A percentile compares a stretch with the other conserved stretches of the same genome.
These are phyloP conservation scores for Cunninghamia lanceolata DNA, from an alignment of 75 land plant species.

Conservation along the genomic window DNA sequence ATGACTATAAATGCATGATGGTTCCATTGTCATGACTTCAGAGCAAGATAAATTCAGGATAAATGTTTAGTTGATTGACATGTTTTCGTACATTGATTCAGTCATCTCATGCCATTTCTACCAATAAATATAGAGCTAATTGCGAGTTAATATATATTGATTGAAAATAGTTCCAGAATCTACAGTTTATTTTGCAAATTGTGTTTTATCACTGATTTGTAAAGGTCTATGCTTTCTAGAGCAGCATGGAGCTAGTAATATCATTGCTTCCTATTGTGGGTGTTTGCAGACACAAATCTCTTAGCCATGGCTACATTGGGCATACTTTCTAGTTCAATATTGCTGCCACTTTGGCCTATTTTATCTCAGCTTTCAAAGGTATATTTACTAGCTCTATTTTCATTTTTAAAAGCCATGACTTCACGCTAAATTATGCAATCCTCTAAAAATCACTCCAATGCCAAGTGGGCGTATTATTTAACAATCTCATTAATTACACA, in stretches of 20 bases:
- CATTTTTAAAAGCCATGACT: not conserved
- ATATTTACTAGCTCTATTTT: not conserved
- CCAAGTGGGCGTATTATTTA: not conserved
- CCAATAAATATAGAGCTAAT: not conserved
- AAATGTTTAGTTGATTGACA: not conserved
- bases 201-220: not conserved
- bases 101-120: not conserved
- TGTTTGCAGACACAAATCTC: slow-evolving; percentile 39
- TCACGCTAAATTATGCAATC: not conserved
- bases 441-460: not conserved
- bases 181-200: not conserved
- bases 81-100: not conserved
- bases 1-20: not conserved
- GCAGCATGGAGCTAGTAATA: not conserved
- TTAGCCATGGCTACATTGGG: slow-evolving; percentile 57
- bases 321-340: slow-evolving; percentile 38
- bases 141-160: not conserved
- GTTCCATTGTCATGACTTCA: not conserved
- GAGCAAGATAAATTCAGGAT: not conserved
- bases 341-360: slow-evolving; percentile 37
- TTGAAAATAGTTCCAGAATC: not conserved
- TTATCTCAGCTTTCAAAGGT: slow-evolving; percentile 40
- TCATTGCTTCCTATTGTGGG: not conserved
- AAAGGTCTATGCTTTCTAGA: not conserved
- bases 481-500: slow-evolving; percentile 8